Evolutionary conservation across 768 basidiomycete species (phyloP).

Genomic region (Pisolithus albus): DNA sequence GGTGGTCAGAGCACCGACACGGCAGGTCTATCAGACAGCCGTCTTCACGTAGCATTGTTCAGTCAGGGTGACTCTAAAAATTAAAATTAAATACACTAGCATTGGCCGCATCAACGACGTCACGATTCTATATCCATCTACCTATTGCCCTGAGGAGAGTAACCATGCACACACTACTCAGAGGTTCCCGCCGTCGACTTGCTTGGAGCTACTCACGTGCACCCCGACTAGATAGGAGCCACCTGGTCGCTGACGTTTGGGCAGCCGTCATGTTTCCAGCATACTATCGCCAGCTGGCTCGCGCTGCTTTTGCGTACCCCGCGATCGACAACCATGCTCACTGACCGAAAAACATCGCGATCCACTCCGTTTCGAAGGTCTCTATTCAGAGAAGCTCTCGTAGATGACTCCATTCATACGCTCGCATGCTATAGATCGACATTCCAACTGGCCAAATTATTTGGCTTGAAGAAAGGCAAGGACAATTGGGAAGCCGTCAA

Average conservation of each 20-base stretch:
- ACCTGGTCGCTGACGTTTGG: no score
- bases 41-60: no score
- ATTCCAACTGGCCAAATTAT: conserved; percentile 46
- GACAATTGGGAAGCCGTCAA: conserved; percentile 59
- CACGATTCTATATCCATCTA: no score
- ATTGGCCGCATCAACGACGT: no score
- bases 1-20: no score
- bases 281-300: conserved; percentile 12
- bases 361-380: conserved; percentile 50
- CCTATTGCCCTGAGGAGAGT: no score
- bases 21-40: no score
- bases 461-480: conserved; percentile 29
- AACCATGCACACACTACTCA: conserved; percentile 11
- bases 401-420: conserved; percentile 46
- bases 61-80: no score
- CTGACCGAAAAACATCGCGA: conserved; percentile 40
- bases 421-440: conserved; percentile 55
- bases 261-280: not conserved
- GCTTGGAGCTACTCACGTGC: no score
- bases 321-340: conserved; percentile 80
- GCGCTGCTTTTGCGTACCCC: conserved; percentile 31
- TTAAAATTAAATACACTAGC: no score
- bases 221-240: no score
- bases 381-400: conserved; percentile 57
- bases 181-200: no score